Conservation (phyloP, 2,329 filamentous ascomycete genomes). For the Rhytidhysteron rufulum region DNA sequence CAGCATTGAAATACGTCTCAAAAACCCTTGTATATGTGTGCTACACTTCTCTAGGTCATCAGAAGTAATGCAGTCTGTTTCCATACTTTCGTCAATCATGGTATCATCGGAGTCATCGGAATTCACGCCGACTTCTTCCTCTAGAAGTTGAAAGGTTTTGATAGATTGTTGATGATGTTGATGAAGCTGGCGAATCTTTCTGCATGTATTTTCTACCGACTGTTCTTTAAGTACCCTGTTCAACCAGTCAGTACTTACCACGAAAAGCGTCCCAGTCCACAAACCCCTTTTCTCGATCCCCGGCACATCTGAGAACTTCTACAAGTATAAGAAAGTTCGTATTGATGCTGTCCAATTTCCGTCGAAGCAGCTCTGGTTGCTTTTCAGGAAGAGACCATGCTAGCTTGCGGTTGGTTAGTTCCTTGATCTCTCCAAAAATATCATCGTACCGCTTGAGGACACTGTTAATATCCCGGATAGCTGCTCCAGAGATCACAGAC, state of each 20-base stretch:
- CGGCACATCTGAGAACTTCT: constrained; percentile 23
- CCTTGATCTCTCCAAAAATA: constrained; percentile 22
- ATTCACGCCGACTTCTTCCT: constrained; percentile 14
- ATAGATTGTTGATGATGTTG: constrained; percentile 23
- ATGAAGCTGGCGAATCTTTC: constrained; percentile 23
- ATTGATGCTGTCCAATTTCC: constrained; percentile 24
- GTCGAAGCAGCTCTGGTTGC: constrained; percentile 18
- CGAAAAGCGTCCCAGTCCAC: neutral
- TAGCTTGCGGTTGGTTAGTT: constrained; percentile 15
- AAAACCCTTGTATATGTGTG: constrained; percentile 17
- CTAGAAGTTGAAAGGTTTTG: constrained; percentile 16
- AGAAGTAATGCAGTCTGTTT: constrained; percentile 12
- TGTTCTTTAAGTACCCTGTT: constrained; percentile 14
- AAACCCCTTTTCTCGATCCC: constrained; percentile 17
- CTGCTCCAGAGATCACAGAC: constrained; percentile 16
- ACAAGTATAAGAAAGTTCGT: constrained; percentile 22
- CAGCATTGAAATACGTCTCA: constrained; percentile 15
- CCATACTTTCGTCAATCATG: constrained; percentile 13
- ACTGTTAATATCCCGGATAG: constrained; percentile 18
- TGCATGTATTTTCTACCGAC: constrained; percentile 15
- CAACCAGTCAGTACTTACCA: neutral
- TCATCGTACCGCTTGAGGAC: constrained; percentile 21
- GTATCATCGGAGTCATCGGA: constrained; percentile 14
- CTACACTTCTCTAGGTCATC: constrained; percentile 20
- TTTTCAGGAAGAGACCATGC: constrained; percentile 23